Evolutionary conservation across 768 basidiomycete species (phyloP).

Genomic region (Phanerochaete sordida): DNA sequence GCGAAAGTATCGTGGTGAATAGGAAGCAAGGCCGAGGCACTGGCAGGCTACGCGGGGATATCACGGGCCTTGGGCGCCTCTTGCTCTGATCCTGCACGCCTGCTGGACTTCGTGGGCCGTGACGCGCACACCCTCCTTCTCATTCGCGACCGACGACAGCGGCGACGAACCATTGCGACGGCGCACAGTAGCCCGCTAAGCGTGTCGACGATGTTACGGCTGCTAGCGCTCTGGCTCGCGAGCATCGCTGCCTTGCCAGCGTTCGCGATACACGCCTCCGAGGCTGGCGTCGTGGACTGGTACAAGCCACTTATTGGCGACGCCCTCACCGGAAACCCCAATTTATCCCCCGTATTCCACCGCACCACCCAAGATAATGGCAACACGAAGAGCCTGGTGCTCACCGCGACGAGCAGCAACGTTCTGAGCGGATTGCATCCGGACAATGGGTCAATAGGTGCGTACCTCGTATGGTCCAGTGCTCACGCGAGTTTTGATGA

Average conservation of each 20-base stretch:
- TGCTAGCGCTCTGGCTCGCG: neutral
- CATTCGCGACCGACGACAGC: neutral
- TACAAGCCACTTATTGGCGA: conserved; percentile 74
- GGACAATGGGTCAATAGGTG: conserved; percentile 70
- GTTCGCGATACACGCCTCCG: conserved; percentile 42
- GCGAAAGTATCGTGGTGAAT: neutral
- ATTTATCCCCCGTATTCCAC: conserved; percentile 61
- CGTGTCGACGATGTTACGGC: neutral
- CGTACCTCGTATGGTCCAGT: conserved; percentile 16
- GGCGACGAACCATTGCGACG: neutral
- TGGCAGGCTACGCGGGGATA: neutral
- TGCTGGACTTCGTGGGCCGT: neutral
- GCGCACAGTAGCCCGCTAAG: neutral
- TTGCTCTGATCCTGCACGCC: neutral
- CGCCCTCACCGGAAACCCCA: conserved; percentile 48
- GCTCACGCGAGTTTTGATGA: neutral
- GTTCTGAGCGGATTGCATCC: conserved; percentile 73
- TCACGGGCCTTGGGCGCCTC: neutral
- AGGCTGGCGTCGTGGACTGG: conserved; percentile 87
- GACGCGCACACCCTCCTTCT: neutral
- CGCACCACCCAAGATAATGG: conserved; percentile 25
- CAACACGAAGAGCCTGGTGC: conserved; percentile 43
- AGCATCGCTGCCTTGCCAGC: neutral
- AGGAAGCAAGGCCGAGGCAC: neutral
- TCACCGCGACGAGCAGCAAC: conserved; percentile 70